Evolutionary conservation across 345 rosid species (phyloP), one percentile per base, ranked within the genome.

Genomic region (Boechera stricta): DNA sequence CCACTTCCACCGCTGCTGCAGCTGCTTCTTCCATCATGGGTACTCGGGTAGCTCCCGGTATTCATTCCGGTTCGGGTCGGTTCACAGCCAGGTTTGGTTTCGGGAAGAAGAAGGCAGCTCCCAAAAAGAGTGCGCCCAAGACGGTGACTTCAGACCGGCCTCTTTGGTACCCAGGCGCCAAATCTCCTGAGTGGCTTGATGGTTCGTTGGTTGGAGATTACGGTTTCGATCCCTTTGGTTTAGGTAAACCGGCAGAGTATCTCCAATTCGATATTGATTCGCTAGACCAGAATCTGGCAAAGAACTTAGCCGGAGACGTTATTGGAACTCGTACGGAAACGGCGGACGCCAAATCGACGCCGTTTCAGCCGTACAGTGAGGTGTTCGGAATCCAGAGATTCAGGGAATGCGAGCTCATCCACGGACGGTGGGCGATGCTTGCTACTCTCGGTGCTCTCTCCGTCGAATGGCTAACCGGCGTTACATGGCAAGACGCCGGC

Each of bases 401-500:
- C 66, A 83, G 98, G 66, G 98, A 94, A 84, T 91, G 96, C 39
- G 96, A 94, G 84, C 75, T 94, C 45, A 94, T 94, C 29, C 94
- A 89, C 28, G 97, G 93, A 12, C 79, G 93, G 59, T 91, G 96
- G 98, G 97, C 94, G 0, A 91, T 91, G 98, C 76, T 94, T 65
- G 97, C 90, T 15, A 87, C 87, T 26, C 91, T 89, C n/a, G 97
- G 94, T 8, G 94, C 92, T 57, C 13, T 89, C 11, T 82, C 88
- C 5, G 91, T 91, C 11, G 91, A 89, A 74, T 88, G 87, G 67
- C 84, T 91, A 64, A 86, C 94, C 2, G 92, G 91, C 8, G 78
- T 91, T 56, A 74, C 92, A 5, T 87, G 97, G 92, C 92, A 92
- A 80, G 91, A 88, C 49, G 91, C 88, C 2, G 88, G 93, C 44